Percentiles rank a stretch among this genome's conserved stretches.
Evolutionary conservation across 176 grass and related monocot species (phyloP).

Genomic region (Secale cereale): DNA sequence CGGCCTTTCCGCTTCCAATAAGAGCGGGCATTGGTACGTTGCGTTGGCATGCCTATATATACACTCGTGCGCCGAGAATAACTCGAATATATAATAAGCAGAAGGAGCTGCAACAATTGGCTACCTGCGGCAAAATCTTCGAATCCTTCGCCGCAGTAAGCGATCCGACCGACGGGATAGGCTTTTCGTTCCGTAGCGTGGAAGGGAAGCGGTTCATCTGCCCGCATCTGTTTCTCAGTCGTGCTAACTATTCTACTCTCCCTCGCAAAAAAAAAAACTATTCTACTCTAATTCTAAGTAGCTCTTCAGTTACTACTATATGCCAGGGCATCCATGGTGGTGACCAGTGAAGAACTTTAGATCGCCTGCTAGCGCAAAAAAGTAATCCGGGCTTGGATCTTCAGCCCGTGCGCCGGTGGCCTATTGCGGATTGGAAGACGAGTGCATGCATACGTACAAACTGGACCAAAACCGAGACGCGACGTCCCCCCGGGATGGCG

Average conservation of each 20-base stretch:
- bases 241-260: neutral
- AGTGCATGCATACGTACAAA: neutral
- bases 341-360: neutral
- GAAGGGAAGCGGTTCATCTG: neutral
- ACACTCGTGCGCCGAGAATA: neutral
- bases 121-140: neutral
- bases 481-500: neutral
- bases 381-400: constrained; percentile 6
- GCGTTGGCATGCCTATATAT: neutral
- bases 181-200: neutral
- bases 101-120: neutral
- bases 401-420: neutral
- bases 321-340: neutral
- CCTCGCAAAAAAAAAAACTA: too few species aligned
- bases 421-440: neutral
- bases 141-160: neutral
- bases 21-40: neutral
- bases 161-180: neutral
- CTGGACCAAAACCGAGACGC: neutral
- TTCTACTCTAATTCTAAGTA: neutral
- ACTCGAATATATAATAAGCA: neutral
- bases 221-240: neutral
- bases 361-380: neutral
- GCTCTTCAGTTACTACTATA: too few species aligned
- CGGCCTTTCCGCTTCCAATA: neutral